Conservation (phyloP, 2,329 filamentous ascomycete species). For the Ophiostoma quercus region DNA sequence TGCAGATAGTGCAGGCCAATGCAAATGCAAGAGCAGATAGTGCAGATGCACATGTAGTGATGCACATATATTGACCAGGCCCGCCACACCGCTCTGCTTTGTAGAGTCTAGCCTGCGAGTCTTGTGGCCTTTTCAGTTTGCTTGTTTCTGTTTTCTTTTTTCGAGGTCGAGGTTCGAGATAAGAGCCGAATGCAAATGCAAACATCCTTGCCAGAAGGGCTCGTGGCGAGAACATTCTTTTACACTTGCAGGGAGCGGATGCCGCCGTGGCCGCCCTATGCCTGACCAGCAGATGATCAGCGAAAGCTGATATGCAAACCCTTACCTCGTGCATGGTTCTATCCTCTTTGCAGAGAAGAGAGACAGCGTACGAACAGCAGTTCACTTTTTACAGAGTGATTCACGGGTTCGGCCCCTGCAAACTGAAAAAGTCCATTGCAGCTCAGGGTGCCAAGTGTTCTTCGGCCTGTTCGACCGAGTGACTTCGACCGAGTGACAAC, state of each 20-base stretch:
- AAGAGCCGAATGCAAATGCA: not conserved
- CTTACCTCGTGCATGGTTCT: no score
- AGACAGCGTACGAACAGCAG: not conserved
- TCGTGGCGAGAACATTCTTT: not conserved
- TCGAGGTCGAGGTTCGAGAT: not conserved
- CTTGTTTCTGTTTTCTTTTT: no score
- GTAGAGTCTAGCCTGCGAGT: not conserved
- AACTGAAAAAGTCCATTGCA: no score
- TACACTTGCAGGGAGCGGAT: not conserved
- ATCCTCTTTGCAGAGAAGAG: no score
- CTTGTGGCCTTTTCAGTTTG: no score
- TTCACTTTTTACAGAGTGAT: no score
- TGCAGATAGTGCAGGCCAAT: no score
- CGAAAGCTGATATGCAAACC: not conserved
- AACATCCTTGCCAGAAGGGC: not conserved
- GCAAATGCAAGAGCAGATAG: no score
- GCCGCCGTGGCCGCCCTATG: not conserved
- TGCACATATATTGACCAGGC: not conserved
- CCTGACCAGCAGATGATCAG: not conserved
- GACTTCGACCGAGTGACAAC: constrained; percentile 58
- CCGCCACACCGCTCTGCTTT: not conserved
- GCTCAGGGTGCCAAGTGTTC: not conserved
- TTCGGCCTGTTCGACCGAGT: constrained; percentile 75
- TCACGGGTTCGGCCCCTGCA: no score
- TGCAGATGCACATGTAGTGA: not conserved